Conservation (phyloP, 129 eudicot genomes). For the Flaveria trinervia region DNA sequence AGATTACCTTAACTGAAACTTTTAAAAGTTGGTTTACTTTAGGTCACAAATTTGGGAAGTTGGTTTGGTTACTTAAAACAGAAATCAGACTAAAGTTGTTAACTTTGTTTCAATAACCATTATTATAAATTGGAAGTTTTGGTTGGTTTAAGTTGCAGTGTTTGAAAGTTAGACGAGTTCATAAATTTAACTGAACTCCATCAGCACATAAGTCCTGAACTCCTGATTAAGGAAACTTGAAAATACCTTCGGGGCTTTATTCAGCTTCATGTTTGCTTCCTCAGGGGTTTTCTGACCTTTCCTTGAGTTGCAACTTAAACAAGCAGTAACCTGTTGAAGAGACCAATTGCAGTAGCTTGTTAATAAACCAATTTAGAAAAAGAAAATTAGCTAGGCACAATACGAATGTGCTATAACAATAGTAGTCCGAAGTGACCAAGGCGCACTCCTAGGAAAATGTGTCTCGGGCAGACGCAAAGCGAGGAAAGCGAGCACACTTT, state of each 20-base stretch:
- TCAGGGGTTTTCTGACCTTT: conserved; percentile 93
- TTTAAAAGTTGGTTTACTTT: not conserved
- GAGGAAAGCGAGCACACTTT: not conserved
- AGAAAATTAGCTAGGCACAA: not conserved
- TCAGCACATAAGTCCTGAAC: not conserved
- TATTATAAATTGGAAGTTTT: not conserved
- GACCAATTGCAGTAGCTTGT: not conserved
- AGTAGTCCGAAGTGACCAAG: not conserved
- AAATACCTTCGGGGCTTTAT: conserved; percentile 80
- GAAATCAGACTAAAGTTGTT: not conserved
- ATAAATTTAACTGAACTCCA: not conserved
- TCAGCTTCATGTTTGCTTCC: conserved; percentile 79
- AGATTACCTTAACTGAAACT: not conserved
- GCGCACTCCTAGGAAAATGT: not conserved
- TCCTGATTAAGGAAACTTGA: not conserved
- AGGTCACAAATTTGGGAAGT: not conserved
- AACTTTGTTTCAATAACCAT: not conserved
- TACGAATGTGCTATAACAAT: not conserved
- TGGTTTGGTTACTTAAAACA: not conserved
- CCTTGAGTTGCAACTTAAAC: conserved; percentile 84
- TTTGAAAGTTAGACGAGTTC: not conserved
- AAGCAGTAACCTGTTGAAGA: conserved; percentile 77
- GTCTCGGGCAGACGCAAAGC: not conserved
- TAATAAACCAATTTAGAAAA: not conserved
- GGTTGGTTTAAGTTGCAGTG: not conserved